A percentile compares a stretch with the other conserved stretches of the same genome.
phyloP scores from a whole-genome alignment of 2,329 filamentous ascomycete species.

The Trichoderma polysporum region DNA sequence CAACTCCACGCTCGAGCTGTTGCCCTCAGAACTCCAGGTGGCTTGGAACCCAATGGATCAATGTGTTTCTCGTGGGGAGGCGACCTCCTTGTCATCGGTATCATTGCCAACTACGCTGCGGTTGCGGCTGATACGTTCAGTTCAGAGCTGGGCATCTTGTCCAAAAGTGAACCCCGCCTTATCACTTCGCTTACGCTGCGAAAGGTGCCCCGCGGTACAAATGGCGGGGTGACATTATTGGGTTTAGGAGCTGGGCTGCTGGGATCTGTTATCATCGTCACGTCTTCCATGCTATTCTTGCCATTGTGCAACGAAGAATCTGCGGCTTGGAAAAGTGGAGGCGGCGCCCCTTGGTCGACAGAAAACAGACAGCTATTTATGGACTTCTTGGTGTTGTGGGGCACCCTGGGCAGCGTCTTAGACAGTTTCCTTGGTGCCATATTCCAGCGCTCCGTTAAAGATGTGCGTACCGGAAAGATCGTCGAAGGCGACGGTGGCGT shows the following conservation, averaged over 20 bases:
- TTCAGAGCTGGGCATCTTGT: conserved; percentile 91
- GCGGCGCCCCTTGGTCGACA: conserved; percentile 50
- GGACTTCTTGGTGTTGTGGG: conserved; percentile 67
- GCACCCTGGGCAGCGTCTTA: conserved; percentile 74
- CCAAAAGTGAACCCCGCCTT: conserved; percentile 71
- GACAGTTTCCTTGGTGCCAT: conserved; percentile 86
- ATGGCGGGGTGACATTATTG: conserved; percentile 79
- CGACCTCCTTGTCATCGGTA: conserved; percentile 62
- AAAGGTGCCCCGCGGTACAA: conserved; percentile 84
- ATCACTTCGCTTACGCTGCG: conserved; percentile 78
- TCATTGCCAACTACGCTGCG: conserved; percentile 82
- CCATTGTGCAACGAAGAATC: conserved; percentile 61
- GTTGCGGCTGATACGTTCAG: conserved; percentile 93
- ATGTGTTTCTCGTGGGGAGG: conserved; percentile 61
- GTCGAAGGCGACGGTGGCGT: conserved; percentile 80
- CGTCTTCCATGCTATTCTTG: conserved; percentile 62
- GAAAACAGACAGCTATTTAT: conserved; percentile 48
- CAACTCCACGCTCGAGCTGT: conserved; percentile 53
- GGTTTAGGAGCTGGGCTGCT: conserved; percentile 73
- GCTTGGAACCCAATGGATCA: conserved; percentile 39
- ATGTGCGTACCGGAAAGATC: conserved; percentile 80
- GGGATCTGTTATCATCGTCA: conserved; percentile 71
- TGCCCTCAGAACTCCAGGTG: conserved; percentile 37
- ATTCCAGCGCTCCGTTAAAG: conserved; percentile 82
- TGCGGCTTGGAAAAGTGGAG: conserved; percentile 40